Evolutionary conservation across 305 asterid species (phyloP).

Genomic region (Fraxinus angustifolia): DNA sequence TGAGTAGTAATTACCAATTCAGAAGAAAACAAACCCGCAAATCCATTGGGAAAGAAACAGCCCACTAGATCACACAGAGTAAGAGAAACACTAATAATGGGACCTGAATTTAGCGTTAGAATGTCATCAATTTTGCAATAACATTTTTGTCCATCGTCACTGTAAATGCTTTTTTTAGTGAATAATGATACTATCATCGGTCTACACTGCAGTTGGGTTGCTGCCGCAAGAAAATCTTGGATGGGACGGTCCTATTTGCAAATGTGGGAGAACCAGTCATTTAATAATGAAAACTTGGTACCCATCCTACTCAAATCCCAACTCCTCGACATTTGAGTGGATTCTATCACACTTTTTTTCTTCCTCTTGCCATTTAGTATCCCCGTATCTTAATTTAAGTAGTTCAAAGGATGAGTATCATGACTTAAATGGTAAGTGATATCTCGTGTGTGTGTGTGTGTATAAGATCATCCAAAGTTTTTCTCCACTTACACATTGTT

Average conservation of each 20-base stretch:
- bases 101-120: background rate
- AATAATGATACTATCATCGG: background rate
- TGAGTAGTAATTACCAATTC: background rate
- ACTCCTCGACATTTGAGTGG: background rate
- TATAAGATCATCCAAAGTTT: background rate
- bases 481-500: background rate
- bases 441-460: background rate
- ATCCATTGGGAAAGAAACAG: background rate
- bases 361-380: background rate
- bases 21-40: background rate
- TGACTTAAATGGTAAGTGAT: background rate
- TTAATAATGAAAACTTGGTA: background rate
- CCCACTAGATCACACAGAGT: background rate
- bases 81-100: background rate
- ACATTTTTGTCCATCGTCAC: background rate
- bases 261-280: background rate
- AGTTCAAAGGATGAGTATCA: background rate
- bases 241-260: background rate
- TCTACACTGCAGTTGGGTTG: background rate
- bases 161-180: background rate
- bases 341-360: background rate
- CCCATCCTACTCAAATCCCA: background rate
- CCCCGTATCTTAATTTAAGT: background rate
- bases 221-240: background rate
- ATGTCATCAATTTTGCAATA: background rate